Evolutionary conservation across 2,329 filamentous ascomycete species (phyloP), one percentile per base, ranked within the genome.

Genomic region (Rachicladosporium sp.): DNA sequence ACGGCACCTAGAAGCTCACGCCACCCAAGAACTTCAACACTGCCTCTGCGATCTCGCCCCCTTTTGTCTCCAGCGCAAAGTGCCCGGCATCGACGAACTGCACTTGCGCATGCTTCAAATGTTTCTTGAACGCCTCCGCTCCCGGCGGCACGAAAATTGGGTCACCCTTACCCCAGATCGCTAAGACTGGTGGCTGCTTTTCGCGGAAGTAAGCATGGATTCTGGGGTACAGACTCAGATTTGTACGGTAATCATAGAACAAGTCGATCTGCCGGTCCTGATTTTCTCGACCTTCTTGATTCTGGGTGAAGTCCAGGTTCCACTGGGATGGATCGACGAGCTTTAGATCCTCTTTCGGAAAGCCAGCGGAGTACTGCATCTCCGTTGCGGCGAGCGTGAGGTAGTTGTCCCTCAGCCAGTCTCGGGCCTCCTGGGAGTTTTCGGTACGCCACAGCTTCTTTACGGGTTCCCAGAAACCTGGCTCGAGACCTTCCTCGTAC

Each of bases 151-250:
- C 50, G 46, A 74, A 74, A 29, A 72, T 67, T 3, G 52, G 47
- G 57, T 78, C 74, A 42, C 71, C 66, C 57, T 69, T 70, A 0
- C 75, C 74, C 75, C 75, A 79, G 3, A 70, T 62, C 1, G 72
- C 71, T 44, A 79, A 51, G 3, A 78, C 50, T 0, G 74, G 73
- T 0, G 75, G 66, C 36, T 68, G 56, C 0, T 60, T 68, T 5
- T 61, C 53, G 3, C 68, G 58, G 33, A 78, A 67, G 43, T 71
- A 78, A 35, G 66, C 57, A 29, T 79, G 75, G 40, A 74, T 75
- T 9, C 60, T 47, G 0, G 69, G 67, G 49, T 78, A 78, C 48
- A 76, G 77, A n/a, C 71, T 50, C 3, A 76, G 48, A 49, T 78
- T 79, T 10, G 55, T 73, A 10, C 61, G 56, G 48, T 79, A 79